Conservation (phyloP, 2,329 filamentous ascomycete species). For the Sporothrix brunneoviolacea region DNA sequence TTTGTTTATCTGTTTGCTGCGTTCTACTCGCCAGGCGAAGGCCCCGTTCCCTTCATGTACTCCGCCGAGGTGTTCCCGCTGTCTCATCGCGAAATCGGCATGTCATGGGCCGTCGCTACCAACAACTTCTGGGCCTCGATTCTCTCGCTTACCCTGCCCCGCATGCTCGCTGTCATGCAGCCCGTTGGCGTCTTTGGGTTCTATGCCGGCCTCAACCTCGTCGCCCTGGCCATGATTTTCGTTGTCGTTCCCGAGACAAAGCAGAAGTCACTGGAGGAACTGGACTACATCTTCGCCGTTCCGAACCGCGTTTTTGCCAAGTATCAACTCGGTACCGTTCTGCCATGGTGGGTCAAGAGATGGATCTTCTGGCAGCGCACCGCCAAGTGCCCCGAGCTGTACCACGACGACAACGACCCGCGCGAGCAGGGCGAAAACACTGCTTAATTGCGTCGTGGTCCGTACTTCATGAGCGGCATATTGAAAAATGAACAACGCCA, state of each 20-base stretch:
- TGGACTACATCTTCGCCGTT: conserved; percentile 57
- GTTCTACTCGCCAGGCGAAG: conserved; percentile 43
- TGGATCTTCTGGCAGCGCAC: conserved; percentile 8
- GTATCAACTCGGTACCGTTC: conserved; percentile 24
- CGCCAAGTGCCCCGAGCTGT: conserved; percentile 15
- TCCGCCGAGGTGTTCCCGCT: conserved; percentile 64
- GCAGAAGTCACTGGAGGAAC: conserved; percentile 49
- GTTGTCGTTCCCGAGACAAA: conserved; percentile 54
- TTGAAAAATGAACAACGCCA: too few relatives aligned
- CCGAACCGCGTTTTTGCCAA: conserved; percentile 36
- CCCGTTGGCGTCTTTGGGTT: conserved; percentile 39
- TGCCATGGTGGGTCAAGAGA: conserved; percentile 16
- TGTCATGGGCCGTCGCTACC: conserved; percentile 27
- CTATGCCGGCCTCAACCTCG: conserved; percentile 50
- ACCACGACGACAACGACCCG: conserved; percentile 8
- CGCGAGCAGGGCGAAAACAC: conserved; percentile 1
- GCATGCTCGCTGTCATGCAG: conserved; percentile 38
- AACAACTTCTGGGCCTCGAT: conserved; percentile 16
- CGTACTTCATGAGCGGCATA: too few relatives aligned
- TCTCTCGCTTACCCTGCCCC: conserved; percentile 24
- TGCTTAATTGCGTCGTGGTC: background rate
- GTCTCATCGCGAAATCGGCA: conserved; percentile 64
- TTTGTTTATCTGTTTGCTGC: conserved; percentile 26
- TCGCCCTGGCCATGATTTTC: conserved; percentile 53
- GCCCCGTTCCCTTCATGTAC: conserved; percentile 63